phyloP scores from a whole-genome alignment of 2,329 filamentous ascomycete species.

The Colletotrichum sublineola region DNA sequence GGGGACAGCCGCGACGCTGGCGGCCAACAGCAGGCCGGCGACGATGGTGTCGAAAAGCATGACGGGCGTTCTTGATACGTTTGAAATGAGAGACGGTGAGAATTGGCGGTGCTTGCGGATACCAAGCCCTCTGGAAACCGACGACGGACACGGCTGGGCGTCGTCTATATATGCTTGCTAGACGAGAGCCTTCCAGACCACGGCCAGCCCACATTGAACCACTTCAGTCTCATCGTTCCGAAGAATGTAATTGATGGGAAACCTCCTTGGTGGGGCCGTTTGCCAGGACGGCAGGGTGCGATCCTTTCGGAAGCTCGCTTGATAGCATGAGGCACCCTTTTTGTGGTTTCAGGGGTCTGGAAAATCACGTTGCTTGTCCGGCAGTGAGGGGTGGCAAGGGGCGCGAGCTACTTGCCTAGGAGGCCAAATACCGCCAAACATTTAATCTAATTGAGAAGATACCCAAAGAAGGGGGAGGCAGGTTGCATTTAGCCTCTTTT shows the following conservation, averaged over 20 bases:
- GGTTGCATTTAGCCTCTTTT: slow-evolving; percentile 38
- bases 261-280: slow-evolving; percentile 17
- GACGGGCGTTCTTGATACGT: slow-evolving; percentile 15
- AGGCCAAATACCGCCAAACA: slow-evolving; percentile 1
- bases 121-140: background rate
- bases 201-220: slow-evolving; percentile 27
- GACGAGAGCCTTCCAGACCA: background rate
- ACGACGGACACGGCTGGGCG: background rate
- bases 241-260: slow-evolving; percentile 14
- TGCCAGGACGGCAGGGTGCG: background rate
- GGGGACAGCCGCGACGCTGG: slow-evolving; percentile 49
- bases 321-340: slow-evolving; percentile 8
- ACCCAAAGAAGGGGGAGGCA: background rate
- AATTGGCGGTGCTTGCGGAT: background rate
- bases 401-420: background rate
- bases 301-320: slow-evolving; percentile 24
- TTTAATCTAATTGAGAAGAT: slow-evolving; percentile 29
- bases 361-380: slow-evolving; percentile 4
- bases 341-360: slow-evolving; percentile 23
- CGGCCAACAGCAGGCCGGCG: slow-evolving; percentile 47
- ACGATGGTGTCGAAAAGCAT: slow-evolving; percentile 48
- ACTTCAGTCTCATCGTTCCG: slow-evolving; percentile 33
- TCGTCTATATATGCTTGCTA: slow-evolving; percentile 23
- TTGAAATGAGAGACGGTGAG: background rate
- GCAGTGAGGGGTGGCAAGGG: slow-evolving; percentile 21